phyloP scores from a whole-genome alignment of 371 early-diverging fungal genomes.

The Mucor sp. region DNA sequence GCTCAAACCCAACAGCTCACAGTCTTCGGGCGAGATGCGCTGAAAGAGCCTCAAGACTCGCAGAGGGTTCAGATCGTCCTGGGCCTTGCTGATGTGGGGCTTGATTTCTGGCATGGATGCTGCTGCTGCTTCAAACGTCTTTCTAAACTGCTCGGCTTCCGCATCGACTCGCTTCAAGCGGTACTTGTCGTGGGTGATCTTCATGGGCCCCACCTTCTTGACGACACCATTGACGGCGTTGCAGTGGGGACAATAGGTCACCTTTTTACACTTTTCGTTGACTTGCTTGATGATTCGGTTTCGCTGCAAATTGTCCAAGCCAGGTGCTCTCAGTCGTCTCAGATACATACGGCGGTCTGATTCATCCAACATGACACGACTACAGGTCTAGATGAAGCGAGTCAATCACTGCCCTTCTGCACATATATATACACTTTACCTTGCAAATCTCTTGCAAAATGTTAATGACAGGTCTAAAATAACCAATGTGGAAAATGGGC shows the following conservation, averaged over 20 bases:
- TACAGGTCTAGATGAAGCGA: slow-evolving; percentile 66
- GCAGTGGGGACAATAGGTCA: slow-evolving; percentile 87
- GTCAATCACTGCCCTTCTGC: not conserved
- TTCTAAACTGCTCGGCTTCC: slow-evolving; percentile 74
- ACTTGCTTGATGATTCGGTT: slow-evolving; percentile 82
- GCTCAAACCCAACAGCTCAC: slow-evolving; percentile 93
- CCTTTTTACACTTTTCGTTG: slow-evolving; percentile 90
- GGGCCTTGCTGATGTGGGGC: slow-evolving; percentile 79
- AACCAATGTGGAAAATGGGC: slow-evolving; percentile 99
- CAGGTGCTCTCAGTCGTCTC: slow-evolving; percentile 72
- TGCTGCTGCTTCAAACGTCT: slow-evolving; percentile 74
- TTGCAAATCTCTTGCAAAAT: slow-evolving; percentile 99
- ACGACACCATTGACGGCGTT: slow-evolving; percentile 86
- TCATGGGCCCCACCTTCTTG: slow-evolving; percentile 96
- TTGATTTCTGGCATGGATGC: slow-evolving; percentile 76
- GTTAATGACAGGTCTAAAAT: slow-evolving; percentile 87
- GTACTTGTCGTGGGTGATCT: slow-evolving; percentile 96
- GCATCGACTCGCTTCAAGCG: slow-evolving; percentile 75
- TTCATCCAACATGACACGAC: slow-evolving; percentile 88
- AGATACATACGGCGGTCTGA: slow-evolving; percentile 73
- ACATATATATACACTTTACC: slow-evolving; percentile 36
- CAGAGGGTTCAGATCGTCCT: slow-evolving; percentile 96
- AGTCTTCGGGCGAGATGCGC: slow-evolving; percentile 89
- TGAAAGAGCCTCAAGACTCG: slow-evolving; percentile 87
- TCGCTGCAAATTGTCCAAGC: slow-evolving; percentile 81